These are phyloP conservation scores for Boletus eberwhitei DNA, from an alignment of 768 basidiomycete species.

Conservation along the genomic window DNA sequence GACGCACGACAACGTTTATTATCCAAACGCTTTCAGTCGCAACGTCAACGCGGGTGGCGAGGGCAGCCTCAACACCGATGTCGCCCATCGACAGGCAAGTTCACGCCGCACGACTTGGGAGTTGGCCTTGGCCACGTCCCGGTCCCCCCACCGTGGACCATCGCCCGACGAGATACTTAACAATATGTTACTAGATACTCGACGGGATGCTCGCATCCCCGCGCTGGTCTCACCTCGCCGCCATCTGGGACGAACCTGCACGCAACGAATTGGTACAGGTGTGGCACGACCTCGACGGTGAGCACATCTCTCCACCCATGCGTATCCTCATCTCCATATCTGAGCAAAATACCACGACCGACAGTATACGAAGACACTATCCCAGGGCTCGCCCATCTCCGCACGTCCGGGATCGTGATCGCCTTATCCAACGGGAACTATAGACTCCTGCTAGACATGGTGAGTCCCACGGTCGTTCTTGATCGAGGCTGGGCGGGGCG, in stretches of 20 bases:
- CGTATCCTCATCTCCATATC: slow-evolving; percentile 19
- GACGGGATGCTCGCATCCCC: slow-evolving; percentile 48
- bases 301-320: not conserved
- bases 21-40: slow-evolving; percentile 27
- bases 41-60: slow-evolving; percentile 42
- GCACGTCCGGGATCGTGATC: slow-evolving; percentile 47
- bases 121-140: too few relatives aligned
- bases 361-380: slow-evolving; percentile 57
- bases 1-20: not conserved
- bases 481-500: too few relatives aligned
- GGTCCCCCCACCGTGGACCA: too few relatives aligned
- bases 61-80: slow-evolving; percentile 52
- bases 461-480: slow-evolving; percentile 13
- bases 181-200: slow-evolving; percentile 42
- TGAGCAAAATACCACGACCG: slow-evolving; percentile 16
- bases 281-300: slow-evolving; percentile 63
- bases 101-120: too few relatives aligned
- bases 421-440: slow-evolving; percentile 66
- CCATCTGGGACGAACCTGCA: slow-evolving; percentile 41
- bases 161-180: too few relatives aligned
- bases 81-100: slow-evolving; percentile 38
- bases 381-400: slow-evolving; percentile 47
- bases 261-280: slow-evolving; percentile 44
- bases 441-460: slow-evolving; percentile 59
- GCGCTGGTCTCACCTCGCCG: slow-evolving; percentile 50